A percentile compares a stretch with the other conserved stretches of the same genome.
These are phyloP conservation scores for Emmonsiellopsis sp. DNA, from an alignment of 2,329 filamentous ascomycete species.

Conservation along the genomic window DNA sequence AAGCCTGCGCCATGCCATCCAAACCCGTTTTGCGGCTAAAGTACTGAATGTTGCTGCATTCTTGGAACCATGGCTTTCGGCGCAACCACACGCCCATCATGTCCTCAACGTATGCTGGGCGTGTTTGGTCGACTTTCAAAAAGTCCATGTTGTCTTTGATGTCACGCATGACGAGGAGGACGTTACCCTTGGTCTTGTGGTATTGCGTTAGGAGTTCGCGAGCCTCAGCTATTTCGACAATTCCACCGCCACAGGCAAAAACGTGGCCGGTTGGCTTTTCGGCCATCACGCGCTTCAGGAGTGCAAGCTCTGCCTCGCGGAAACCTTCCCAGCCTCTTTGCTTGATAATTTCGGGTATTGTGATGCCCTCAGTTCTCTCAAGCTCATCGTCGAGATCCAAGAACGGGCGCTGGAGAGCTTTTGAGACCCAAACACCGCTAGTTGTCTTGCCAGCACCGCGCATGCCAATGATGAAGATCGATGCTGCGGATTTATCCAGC, in stretches of 20 bases:
- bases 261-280: conserved; percentile 69
- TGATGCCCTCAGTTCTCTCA: conserved; percentile 61
- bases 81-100: conserved; percentile 86
- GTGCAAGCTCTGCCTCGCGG: conserved; percentile 64
- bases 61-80: conserved; percentile 78
- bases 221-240: conserved; percentile 78
- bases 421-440: conserved; percentile 74
- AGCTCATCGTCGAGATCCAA: conserved; percentile 84
- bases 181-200: conserved; percentile 66
- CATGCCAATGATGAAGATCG: conserved; percentile 95
- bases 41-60: conserved; percentile 92
- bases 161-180: conserved; percentile 79
- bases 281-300: conserved; percentile 64
- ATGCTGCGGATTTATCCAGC: conserved; percentile 43
- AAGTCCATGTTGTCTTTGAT: conserved; percentile 84
- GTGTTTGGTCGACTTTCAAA: conserved; percentile 76
- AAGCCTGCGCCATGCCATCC: conserved; percentile 42
- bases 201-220: conserved; percentile 67
- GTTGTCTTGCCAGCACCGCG: conserved; percentile 95
- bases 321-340: conserved; percentile 80
- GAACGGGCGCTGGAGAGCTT: conserved; percentile 65
- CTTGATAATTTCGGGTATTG: conserved; percentile 79
- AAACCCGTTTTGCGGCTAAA: conserved; percentile 62
- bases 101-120: conserved; percentile 86
- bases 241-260: conserved; percentile 87